Conservation (phyloP, 305 asterid species). For the Solanum hybrid region DNA sequence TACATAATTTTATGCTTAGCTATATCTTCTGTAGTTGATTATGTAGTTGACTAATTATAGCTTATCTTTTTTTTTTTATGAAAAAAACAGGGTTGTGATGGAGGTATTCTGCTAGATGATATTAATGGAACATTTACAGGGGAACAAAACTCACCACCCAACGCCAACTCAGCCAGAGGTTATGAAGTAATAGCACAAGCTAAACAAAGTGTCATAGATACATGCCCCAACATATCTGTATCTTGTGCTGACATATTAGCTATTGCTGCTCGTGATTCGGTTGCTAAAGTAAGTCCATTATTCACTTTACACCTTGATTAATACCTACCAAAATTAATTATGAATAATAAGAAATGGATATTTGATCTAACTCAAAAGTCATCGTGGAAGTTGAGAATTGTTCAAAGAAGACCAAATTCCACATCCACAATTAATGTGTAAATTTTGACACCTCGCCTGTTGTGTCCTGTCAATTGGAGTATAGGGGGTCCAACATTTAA, state of each 20-base stretch:
- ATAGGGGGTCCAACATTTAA: neutral
- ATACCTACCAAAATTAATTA: neutral
- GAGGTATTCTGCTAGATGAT: conserved; percentile 7
- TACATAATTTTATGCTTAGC: neutral
- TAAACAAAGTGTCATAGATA: neutral
- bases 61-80: neutral
- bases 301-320: neutral
- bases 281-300: neutral
- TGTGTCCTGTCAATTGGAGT: neutral
- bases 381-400: neutral
- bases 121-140: neutral
- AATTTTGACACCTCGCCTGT: neutral
- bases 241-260: conserved; percentile 7
- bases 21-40: neutral
- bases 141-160: conserved; percentile 8
- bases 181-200: conserved; percentile 2
- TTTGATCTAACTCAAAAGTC: neutral
- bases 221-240: neutral
- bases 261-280: neutral
- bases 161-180: conserved; percentile 4
- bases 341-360: neutral
- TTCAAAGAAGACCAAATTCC: neutral
- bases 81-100: conserved; percentile 5
- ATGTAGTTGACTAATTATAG: neutral
- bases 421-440: neutral